Conservation (phyloP, 73 alveolate species). For the Symbiodinium natans region DNA sequence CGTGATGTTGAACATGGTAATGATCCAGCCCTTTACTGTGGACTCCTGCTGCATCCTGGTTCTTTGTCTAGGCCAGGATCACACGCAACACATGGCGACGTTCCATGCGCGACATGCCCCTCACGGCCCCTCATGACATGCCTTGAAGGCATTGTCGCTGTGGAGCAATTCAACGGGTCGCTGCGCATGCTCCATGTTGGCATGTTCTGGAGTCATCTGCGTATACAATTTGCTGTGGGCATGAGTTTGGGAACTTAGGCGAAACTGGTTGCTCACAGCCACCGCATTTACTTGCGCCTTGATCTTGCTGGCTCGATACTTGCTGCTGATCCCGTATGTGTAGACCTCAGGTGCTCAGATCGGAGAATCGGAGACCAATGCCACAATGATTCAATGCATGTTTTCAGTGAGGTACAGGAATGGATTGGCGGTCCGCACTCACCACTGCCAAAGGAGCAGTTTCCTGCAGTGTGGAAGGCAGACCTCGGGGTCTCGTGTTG, state of each 20-base stretch:
- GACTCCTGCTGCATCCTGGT: constrained; percentile 70
- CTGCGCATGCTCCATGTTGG: neutral
- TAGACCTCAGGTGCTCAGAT: neutral
- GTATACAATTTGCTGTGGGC: no score
- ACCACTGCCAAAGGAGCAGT: constrained; percentile 42
- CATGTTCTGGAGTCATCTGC: no score
- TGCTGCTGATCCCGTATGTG: constrained; percentile 39
- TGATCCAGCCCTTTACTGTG: constrained; percentile 77
- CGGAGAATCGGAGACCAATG: neutral
- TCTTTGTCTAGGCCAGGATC: constrained; percentile 15
- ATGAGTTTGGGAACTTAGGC: no score
- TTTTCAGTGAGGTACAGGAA: constrained; percentile 29
- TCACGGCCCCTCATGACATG: no score
- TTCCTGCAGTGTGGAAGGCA: constrained; percentile 37
- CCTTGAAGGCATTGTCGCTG: constrained; percentile 64
- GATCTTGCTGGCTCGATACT: constrained; percentile 24
- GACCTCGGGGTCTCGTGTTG: no score
- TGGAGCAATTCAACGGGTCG: constrained; percentile 65
- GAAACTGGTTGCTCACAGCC: constrained; percentile 69
- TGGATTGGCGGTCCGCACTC: constrained; percentile 45
- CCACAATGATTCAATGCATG: no score
- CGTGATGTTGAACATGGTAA: constrained; percentile 48
- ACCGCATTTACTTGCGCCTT: constrained; percentile 28
- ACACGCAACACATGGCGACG: no score
- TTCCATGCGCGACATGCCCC: no score